Evolutionary conservation across 495 filamentous ascomycete genomes (phyloP), one percentile per base, ranked within the genome.

Genomic region (Aspergillus egyptiacus): DNA sequence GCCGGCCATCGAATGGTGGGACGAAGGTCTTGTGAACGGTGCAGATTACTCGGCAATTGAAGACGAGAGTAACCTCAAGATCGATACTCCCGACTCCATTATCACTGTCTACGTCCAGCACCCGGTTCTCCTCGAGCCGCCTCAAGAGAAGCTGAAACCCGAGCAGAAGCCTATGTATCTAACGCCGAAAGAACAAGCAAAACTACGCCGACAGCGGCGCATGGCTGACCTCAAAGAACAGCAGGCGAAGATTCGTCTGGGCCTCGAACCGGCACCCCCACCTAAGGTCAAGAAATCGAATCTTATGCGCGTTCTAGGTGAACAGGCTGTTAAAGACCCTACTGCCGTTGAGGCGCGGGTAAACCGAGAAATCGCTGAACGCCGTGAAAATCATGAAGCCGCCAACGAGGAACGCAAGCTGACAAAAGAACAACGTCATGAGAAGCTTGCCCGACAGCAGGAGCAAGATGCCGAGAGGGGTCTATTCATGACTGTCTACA

Each of bases 1-100:
- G 1, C 91, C 94, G 6, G 84, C 85, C 15, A 75, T 96, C 32
- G 93, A 99, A 66, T 99, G 94, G 94, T 97, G 94, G 94, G 93
- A 99, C 56, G 90, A 96, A 67, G 84, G 79, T 2, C 68, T 97
- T 6, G 75, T 96, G 19, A 77, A 82, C 33, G 86, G 83, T 14
- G 76, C 76, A 30, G 81, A 78, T 46, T 96, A 96, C 64, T 71
- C 80, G 49, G 75, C 76, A 46, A 77, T 93, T 51, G 79, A 83
- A 15, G 57, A 74, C 28, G 66, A 79, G 8, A 72, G 81, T 11
- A 71, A 74, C 36, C 71, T 95, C 40, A 93, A 93, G 62, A 79
- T 97, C 44, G 76, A 83, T 27, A 80, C 82, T 0, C 67, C 79
- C 15, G 90, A 96, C 59, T 84, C 83, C 17, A 91, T 96, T 52